phyloP scores from a whole-genome alignment of 139 green algal genomes.

The Limnomonas spitsbergensis region DNA sequence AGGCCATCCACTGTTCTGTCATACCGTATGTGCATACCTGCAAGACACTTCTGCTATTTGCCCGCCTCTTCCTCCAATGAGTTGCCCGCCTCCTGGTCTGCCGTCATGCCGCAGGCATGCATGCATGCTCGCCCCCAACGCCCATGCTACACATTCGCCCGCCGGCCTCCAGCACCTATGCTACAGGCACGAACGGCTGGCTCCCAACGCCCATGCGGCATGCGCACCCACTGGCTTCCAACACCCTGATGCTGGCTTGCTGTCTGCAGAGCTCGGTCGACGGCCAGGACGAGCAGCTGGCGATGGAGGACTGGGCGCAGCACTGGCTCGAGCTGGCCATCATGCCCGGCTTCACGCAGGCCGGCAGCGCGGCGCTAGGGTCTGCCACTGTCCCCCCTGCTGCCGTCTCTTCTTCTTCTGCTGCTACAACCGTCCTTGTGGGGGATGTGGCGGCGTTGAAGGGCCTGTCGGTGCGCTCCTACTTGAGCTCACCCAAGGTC shows the following conservation, averaged over 20 bases:
- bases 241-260: neutral
- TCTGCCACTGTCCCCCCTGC: neutral
- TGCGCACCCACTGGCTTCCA: neutral
- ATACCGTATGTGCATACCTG: too few relatives aligned
- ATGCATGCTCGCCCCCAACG: too few relatives aligned
- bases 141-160: too few relatives aligned
- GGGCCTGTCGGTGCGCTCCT: neutral
- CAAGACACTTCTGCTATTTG: too few relatives aligned
- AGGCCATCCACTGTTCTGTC: too few relatives aligned
- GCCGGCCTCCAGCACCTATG: too few relatives aligned
- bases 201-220: too few relatives aligned
- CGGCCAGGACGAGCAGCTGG: neutral
- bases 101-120: too few relatives aligned
- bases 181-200: too few relatives aligned
- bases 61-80: too few relatives aligned
- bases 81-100: too few relatives aligned
- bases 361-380: neutral
- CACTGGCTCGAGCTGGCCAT: constrained; percentile 7
- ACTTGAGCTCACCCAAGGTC: constrained; percentile 13
- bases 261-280: neutral
- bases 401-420: neutral
- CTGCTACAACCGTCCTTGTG: neutral
- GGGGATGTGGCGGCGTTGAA: neutral
- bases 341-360: neutral
- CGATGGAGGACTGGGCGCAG: neutral